Base-by-base conservation (phyloP, 108 stramenopile genomes). In the Skeletonema menzelii region DNA sequence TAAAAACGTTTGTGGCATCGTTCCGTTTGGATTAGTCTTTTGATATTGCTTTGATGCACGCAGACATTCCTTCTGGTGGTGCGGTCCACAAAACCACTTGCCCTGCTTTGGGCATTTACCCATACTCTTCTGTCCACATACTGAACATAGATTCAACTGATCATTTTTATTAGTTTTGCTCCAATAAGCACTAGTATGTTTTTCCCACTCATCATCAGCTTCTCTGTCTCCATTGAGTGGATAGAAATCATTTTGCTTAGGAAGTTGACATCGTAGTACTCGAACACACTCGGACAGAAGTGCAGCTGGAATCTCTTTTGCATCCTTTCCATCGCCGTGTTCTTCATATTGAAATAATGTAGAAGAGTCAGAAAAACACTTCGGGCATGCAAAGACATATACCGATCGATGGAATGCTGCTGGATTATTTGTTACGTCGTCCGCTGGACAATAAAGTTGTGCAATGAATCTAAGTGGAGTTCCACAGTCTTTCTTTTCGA, bases 351-450 rank as follows among this genome's bases (percentile, higher is more conserved):
- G 28, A 26, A 56, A 35, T 32, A 56, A 57, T 63, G 30, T 30
- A 30, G 73, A 66, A 5, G 68, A 42, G 1, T 59, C 65, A 4
- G 49, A 55, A 28, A 71, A 74, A 75, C 91, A 92, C n/a, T 59
- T 76, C 14, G 93, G 79, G 72, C 93, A 95, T 15, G 82, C 86
- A 72, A 92, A 95, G 8, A 95, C 86, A 68, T 95, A 95, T 27
- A 92, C 31, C 5, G 91, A 82, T 56, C 94, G 82, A 86, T 95
- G 94, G 72, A 91, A 95, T 40, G 91, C 91, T 17, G 81, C 63
- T 24, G 63, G 63, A 42, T 79, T 80, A 13, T 24, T 24, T 24
- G 72, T 57, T 26, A 78, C 85, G 32, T 81, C 77, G 73, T 93
- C 92, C 8, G 84, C 86, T 5, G 92, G 92, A 55, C 87, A 88